Conservation (phyloP, 495 filamentous ascomycete genomes). For the Penicillium atrosanguineum region DNA sequence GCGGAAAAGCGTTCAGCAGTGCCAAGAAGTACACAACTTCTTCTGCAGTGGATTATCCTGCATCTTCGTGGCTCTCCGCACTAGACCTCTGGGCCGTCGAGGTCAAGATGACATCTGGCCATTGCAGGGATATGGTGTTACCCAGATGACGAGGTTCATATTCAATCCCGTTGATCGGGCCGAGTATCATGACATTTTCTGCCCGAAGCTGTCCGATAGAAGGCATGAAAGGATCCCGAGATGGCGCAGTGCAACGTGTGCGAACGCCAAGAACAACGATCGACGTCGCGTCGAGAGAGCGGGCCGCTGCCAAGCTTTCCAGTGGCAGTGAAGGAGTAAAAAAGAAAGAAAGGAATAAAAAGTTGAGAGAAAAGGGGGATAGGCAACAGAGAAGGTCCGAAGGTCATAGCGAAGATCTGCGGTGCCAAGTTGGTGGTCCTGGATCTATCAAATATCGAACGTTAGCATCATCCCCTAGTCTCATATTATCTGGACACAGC, state of each 20-base stretch:
- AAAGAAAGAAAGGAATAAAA: background rate
- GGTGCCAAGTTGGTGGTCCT: background rate
- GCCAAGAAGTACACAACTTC: background rate
- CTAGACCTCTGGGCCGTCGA: background rate
- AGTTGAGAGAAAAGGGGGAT: background rate
- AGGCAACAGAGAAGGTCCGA: background rate
- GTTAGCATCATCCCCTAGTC: background rate
- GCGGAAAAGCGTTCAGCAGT: slow-evolving; percentile 8
- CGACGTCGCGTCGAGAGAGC: slow-evolving; percentile 29
- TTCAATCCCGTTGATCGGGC: slow-evolving; percentile 13
- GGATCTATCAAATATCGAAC: background rate
- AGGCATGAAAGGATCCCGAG: background rate
- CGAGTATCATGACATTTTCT: slow-evolving; percentile 1
- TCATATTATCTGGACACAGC: slow-evolving; percentile 21
- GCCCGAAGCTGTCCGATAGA: slow-evolving; percentile 3
- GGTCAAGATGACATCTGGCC: no score
- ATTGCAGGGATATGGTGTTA: background rate
- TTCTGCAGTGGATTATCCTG: background rate
- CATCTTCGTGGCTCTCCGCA: background rate
- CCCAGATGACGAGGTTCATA: slow-evolving; percentile 11
- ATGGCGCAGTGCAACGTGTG: slow-evolving; percentile 17
- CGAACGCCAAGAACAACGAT: slow-evolving; percentile 39
- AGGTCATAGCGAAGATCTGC: background rate
- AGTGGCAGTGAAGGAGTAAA: slow-evolving; percentile 23
- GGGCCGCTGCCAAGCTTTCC: slow-evolving; percentile 40